Evolutionary conservation across 345 rosid genomes (phyloP), one percentile per base, ranked within the genome.

Genomic region (Salix dunnii): DNA sequence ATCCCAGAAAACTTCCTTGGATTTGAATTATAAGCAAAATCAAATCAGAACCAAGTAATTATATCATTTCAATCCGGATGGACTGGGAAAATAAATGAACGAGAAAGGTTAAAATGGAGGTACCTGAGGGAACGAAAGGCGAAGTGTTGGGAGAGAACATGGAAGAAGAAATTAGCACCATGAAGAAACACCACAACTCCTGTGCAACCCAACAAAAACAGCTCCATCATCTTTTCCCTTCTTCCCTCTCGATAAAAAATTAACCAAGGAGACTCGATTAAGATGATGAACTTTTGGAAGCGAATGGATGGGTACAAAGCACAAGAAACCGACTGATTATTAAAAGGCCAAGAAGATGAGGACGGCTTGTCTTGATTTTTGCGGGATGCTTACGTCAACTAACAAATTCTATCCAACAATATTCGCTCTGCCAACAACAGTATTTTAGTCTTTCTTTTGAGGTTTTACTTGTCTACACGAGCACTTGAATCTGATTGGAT

Each of bases 101-200:
- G 18, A 5, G 14, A 9, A 35, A 33, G 23, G 42, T 38, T 38
- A 38, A 38, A 40, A 2, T 40, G 14, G 5, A 3, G 21, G 31
- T 23, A 88, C 91, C 93, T 90, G 83, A 90, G 87, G 71, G 91
- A 71, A 51, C 91, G 90, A 33, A 88, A 7, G 18, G 80, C 83
- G 16, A 90, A 63, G 58, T 86, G 90, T 9, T 88, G 84, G n/a
- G 89, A 76, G 62, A 90, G 84, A 73, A 79, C 42, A 68, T 86
- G 89, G 86, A 90, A 90, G 84, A 90, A 73, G 83, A 90, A 86
- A 81, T 86, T 85, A 72, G 89, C 93, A 27, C 90, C 91, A 36
- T 90, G 93, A 35, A 90, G 91, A 81, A 88, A 82, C 82, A 88
- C 84, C 77, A 90, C 91, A 27, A 86, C 67, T 67, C 91, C 91